Base-by-base conservation (phyloP, 202 grass and related monocot species). In the Panicum virgatum region DNA sequence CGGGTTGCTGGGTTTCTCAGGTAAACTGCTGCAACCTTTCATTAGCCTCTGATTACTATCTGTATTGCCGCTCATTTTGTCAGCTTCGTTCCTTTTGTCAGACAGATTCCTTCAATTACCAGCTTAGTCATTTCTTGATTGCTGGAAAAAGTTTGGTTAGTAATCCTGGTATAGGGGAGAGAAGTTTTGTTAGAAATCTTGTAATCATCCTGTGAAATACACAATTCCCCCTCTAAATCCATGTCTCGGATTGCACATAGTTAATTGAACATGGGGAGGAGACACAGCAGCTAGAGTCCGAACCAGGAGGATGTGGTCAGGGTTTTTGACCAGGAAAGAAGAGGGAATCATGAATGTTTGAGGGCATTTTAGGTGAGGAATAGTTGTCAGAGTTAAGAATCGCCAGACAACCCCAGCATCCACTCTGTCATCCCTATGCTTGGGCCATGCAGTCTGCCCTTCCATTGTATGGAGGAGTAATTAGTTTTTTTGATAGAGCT, bases 1-100 rank as follows among this genome's bases (percentile, higher is more conserved):
- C 91, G 91, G 66, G 79, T 96, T 78, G 83, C 83, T 71, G 96
- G 96, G 39, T 99, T 99, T 86, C 83, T 96, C 51, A 92, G 96
- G 96, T 99, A 90, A 54, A n/a, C 22, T 46, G 69, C 56, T 77
- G 44, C 18, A 81, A 60, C 42, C 50, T 92, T 81, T 60, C 32
- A 72, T 79, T 54, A 65, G 47, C 52, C 54, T 71, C 53, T 3
- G 59, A 36, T 81, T 62, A 72, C 53, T 65, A 23, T 76, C 25
- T 29, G 56, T 45, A 38, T 52, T 53, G 22, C 19, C 58, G 39
- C 13, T 78, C 27, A 22, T 38, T 81, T 73, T 72, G 29, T 46
- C 71, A 64, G 29, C 53, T 67, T 61, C 48, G 61, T 69, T 75
- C 23, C 69, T 61, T 76, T 27, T 42, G 32, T 79, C 16, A 47